phyloP scores from a whole-genome alignment of 495 filamentous ascomycete genomes.

The Penicillium pulvis region DNA sequence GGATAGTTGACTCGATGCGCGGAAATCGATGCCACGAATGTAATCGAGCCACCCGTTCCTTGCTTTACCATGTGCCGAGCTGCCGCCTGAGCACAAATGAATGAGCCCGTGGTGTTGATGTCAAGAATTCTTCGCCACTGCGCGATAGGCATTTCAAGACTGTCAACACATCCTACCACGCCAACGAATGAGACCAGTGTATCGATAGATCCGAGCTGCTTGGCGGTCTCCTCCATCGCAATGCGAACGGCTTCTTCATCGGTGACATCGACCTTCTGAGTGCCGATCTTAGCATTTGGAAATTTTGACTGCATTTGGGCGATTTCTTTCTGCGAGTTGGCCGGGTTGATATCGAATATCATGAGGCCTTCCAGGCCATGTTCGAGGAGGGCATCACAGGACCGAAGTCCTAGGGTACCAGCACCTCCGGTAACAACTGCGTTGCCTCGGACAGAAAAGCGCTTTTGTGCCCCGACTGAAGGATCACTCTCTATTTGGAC shows the following conservation, averaged over 20 bases:
- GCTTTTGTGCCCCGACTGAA: conserved; percentile 49
- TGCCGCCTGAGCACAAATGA: conserved; percentile 67
- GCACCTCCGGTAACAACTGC: conserved; percentile 71
- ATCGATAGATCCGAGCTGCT: conserved; percentile 55
- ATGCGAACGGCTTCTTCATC: conserved; percentile 48
- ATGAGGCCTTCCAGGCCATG: conserved; percentile 63
- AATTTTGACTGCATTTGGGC: conserved; percentile 51
- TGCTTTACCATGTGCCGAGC: conserved; percentile 55
- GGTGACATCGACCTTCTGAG: conserved; percentile 61
- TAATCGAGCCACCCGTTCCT: conserved; percentile 60
- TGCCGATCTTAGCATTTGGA: conserved; percentile 49
- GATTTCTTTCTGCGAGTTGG: conserved; percentile 43
- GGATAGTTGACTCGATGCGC: conserved; percentile 68
- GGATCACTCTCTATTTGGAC: conserved; percentile 43
- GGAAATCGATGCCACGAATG: conserved; percentile 69
- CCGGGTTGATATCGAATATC: conserved; percentile 62
- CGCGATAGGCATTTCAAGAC: conserved; percentile 54
- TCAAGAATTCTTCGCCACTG: conserved; percentile 64
- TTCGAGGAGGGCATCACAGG: conserved; percentile 67
- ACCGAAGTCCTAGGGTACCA: conserved; percentile 63
- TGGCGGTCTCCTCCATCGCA: conserved; percentile 42
- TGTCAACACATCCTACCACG: conserved; percentile 60
- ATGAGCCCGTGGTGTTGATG: conserved; percentile 68
- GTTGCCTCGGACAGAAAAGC: conserved; percentile 65
- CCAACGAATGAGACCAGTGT: conserved; percentile 69